Conservation (phyloP, 192 early-diverging fungal species). For the Linnemannia schmuckeri region DNA sequence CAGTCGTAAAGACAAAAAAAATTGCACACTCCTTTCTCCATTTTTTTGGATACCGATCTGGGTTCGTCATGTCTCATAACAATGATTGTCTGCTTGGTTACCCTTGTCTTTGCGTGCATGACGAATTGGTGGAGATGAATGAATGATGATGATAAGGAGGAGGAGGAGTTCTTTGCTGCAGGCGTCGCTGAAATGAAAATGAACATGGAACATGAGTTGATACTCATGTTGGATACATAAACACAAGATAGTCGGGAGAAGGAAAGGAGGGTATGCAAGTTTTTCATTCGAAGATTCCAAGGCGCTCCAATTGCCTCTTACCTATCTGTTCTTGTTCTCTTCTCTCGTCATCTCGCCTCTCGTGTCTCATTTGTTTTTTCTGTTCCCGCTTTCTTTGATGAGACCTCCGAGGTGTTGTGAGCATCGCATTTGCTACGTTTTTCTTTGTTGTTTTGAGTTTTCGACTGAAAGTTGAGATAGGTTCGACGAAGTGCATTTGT, state of each 20-base stretch:
- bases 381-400: background rate
- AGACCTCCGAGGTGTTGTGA: background rate
- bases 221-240: too few species aligned
- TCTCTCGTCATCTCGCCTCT: background rate
- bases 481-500: background rate
- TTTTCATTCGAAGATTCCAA: slow-evolving; percentile 8
- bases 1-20: slow-evolving; percentile 2
- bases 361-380: background rate
- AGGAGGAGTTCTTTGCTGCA: too few species aligned
- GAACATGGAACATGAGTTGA: too few species aligned
- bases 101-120: too few species aligned
- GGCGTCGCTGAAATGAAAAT: too few species aligned
- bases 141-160: too few species aligned
- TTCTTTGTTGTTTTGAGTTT: background rate
- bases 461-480: background rate
- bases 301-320: background rate
- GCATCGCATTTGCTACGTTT: background rate
- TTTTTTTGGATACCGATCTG: background rate
- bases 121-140: too few species aligned
- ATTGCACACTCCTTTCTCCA: background rate
- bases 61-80: background rate
- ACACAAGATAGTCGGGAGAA: background rate
- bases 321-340: background rate
- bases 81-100: background rate
- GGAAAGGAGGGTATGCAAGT: background rate